phyloP scores from a whole-genome alignment of 1,284 basidiomycete genomes.

The Fomitopsis betulina region DNA sequence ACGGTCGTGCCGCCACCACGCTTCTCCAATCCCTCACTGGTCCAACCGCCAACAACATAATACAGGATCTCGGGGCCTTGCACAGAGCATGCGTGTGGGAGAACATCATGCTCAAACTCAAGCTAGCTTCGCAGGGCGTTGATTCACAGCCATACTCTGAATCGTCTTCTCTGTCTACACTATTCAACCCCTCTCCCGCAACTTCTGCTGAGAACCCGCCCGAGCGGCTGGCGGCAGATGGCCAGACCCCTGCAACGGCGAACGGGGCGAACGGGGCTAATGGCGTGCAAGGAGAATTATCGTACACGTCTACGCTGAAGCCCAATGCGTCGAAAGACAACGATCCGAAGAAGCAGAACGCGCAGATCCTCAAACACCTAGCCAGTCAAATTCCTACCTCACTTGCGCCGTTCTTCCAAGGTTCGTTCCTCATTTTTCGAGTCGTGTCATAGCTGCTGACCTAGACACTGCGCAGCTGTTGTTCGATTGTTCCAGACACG shows the following conservation, averaged over 20 bases:
- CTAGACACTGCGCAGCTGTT: slow-evolving; percentile 49
- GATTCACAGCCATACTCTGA: slow-evolving; percentile 17
- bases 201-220: slow-evolving; percentile 1
- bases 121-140: slow-evolving; percentile 50
- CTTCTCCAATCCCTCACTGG: slow-evolving; percentile 76
- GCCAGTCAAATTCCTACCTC: slow-evolving; percentile 77
- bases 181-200: background rate
- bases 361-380: slow-evolving; percentile 77
- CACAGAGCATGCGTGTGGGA: slow-evolving; percentile 89
- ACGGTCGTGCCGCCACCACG: slow-evolving; percentile 72
- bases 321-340: slow-evolving; percentile 35
- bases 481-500: slow-evolving; percentile 87
- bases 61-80: slow-evolving; percentile 75
- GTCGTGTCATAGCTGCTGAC: background rate
- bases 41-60: slow-evolving; percentile 56
- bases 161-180: background rate
- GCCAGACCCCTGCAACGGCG: background rate
- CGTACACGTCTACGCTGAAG: slow-evolving; percentile 15
- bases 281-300: slow-evolving; percentile 32
- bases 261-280: slow-evolving; percentile 26
- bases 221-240: background rate
- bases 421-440: slow-evolving; percentile 41
- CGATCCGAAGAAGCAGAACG: slow-evolving; percentile 57
- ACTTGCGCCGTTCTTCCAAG: slow-evolving; percentile 85
- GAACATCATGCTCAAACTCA: slow-evolving; percentile 73